Evolutionary conservation across 176 grass and related monocot species (phyloP), one percentile per base, ranked within the genome.

Genomic region (Cymbopogon citratus): DNA sequence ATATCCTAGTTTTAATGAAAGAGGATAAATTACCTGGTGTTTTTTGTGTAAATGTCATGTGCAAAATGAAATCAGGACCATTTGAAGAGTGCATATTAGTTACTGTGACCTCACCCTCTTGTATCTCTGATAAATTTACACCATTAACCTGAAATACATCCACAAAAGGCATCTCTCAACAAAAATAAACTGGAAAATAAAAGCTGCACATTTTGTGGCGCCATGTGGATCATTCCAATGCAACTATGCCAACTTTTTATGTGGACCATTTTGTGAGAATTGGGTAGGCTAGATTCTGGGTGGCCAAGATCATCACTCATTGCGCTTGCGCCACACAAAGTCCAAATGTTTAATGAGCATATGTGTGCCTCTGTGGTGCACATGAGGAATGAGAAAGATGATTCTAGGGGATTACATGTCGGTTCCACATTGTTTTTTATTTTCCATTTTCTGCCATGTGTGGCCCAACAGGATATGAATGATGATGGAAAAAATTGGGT

Each of bases 41-140:
- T 39, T 18, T 56, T 39, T 41, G 31, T 40, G 29, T 43, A 81
- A 90, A 78, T 44, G 11, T 90, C 24, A 90, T 57, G 38, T 87
- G 59, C 6, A 90, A 6, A 72, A 80, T 31, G 66, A 90, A 87
- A 90, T 87, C 60, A 70, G 88, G 88, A 80, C 84, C 88, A 84
- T 87, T 78, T 56, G 79, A 90, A 51, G 88, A 87, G 84, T 87
- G 74, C 74, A 83, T 74, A 80, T 90, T 87, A 59, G 88, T 79
- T 66, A 74, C 29, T 45, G 88, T 77, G 48, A 90, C 78, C 72
- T 90, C 88, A n/a, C 80, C 85, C 29, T 81, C 84, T 78, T 78
- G 85, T 83, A 87, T 48, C 82, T 90, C 88, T 69, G 84, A 80
- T 63, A 90, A 56, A 79, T 90, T 66, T 48, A 84, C 29, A 13